Evolutionary conservation across 305 asterid genomes (phyloP).

Genomic region (Fraxinus latifolia): DNA sequence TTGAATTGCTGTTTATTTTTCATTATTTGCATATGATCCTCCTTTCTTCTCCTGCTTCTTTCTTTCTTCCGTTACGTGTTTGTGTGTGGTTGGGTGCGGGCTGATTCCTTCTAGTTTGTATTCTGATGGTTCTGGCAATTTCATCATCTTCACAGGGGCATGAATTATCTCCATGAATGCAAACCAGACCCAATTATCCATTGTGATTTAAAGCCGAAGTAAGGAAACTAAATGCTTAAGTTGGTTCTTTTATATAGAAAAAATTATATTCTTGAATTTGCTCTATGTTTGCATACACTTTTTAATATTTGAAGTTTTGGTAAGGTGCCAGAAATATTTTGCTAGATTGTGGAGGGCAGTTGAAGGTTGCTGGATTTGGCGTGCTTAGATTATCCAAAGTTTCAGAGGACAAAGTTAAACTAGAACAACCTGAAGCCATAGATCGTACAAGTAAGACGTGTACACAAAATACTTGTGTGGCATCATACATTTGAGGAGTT

Average conservation of each 20-base stretch:
- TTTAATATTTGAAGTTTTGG: conserved; percentile 63
- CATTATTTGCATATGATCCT: background rate
- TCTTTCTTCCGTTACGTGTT: background rate
- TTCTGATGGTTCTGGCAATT: conserved; percentile 23
- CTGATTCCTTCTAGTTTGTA: background rate
- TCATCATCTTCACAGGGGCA: conserved; percentile 61
- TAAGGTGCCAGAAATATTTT: conserved; percentile 99
- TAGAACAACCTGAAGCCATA: conserved; percentile 56
- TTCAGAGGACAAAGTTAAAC: conserved; percentile 72
- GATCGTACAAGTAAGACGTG: conserved; percentile 73
- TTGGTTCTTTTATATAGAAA: conserved; percentile 9
- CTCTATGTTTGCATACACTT: conserved; percentile 8
- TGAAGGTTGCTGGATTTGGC: conserved; percentile 94
- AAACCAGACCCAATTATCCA: conserved; percentile 94
- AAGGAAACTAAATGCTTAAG: conserved; percentile 76
- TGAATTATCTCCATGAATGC: conserved; percentile 97
- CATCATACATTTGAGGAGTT: conserved; percentile 8
- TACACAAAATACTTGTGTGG: background rate
- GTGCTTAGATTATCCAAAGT: conserved; percentile 53
- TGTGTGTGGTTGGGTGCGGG: background rate
- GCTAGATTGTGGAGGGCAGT: conserved; percentile 98
- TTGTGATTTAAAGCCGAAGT: conserved; percentile 92
- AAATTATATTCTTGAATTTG: background rate
- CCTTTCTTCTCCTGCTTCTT: background rate
- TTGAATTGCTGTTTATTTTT: background rate